phyloP scores from a whole-genome alignment of 176 grass and related monocot genomes.

The Saccharum officinarum region DNA sequence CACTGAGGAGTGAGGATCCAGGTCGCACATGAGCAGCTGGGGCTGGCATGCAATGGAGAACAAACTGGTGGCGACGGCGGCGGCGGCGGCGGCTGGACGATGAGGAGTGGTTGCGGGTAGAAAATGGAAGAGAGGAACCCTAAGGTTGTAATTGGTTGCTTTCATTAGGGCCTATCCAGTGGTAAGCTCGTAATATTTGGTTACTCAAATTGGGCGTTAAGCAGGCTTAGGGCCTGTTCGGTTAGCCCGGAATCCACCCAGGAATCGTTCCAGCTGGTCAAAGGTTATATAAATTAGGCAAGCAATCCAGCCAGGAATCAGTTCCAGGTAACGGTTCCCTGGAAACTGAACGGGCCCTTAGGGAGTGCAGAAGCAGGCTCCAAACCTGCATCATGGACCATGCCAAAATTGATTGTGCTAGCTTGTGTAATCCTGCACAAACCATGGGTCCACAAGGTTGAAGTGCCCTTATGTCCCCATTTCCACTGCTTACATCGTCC shows the following conservation, averaged over 20 bases:
- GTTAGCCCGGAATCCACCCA: no score
- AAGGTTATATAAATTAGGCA: no score
- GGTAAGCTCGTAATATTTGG: background rate
- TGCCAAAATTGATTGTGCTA: background rate
- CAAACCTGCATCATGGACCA: background rate
- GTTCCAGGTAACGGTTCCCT: no score
- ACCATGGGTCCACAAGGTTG: background rate
- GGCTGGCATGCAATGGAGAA: background rate
- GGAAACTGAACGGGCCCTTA: background rate
- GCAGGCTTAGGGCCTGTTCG: background rate
- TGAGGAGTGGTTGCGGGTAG: background rate
- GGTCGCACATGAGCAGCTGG: background rate
- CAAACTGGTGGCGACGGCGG: background rate
- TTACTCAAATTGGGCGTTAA: background rate
- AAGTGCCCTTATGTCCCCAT: background rate
- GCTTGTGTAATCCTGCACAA: background rate
- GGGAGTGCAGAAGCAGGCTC: background rate
- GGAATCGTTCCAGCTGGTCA: no score
- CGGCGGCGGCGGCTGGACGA: background rate
- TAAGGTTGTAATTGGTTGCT: background rate
- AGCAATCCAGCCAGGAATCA: no score
- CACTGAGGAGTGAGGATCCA: background rate
- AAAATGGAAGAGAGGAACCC: background rate
- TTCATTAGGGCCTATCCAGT: background rate
- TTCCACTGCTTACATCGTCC: background rate